Evolutionary conservation across 805 yeast species (phyloP), one percentile per base, ranked within the genome.

Genomic region (Soucietia sequanensis): DNA sequence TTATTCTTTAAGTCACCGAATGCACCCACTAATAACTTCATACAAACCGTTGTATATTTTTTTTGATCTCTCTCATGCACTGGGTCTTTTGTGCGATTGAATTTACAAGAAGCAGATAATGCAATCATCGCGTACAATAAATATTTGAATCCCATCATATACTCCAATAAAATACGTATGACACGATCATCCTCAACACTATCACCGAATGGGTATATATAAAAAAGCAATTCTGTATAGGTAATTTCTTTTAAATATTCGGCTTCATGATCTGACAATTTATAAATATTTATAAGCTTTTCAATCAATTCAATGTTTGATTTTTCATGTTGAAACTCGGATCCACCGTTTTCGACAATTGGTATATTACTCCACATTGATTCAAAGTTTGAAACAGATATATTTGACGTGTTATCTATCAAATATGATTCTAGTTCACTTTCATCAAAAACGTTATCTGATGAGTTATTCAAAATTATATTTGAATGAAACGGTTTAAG

Each of bases 31-130:
- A 56, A 38, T 10, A 47, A 31, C 28, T 41, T 36, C 27, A 55
- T 37, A 33, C 61, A 56, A 31, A 43, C 44, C 13, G 43, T 37
- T 9, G 43, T 37, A 40, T 55, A 56, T 23, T 41, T 42, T 25
- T 43, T 44, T 7, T 54, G 42, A 27, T 45, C 46, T 4, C 23
- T n/a, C 14, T 48, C 54, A 37, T 56, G 60, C 21, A 39, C 32
- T 28, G 29, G 31, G 10, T 44, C 44, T 18, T 56, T 52, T 5
- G 53, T 49, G 13, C 44, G 48, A 33, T 50, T 50, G 42, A 42
- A 53, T 38, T 49, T 50, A 35, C 55, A 53, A n/a, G 56, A 52
- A 22, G 61, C 60, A 31, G 49, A 42, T 16, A 54, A 46, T 23
- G 58, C 56, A 26, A 56, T 39, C 14, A 56, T 34, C 30, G 57